phyloP scores from a whole-genome alignment of 2,329 filamentous ascomycete genomes.

The Alternaria tenuissima region DNA sequence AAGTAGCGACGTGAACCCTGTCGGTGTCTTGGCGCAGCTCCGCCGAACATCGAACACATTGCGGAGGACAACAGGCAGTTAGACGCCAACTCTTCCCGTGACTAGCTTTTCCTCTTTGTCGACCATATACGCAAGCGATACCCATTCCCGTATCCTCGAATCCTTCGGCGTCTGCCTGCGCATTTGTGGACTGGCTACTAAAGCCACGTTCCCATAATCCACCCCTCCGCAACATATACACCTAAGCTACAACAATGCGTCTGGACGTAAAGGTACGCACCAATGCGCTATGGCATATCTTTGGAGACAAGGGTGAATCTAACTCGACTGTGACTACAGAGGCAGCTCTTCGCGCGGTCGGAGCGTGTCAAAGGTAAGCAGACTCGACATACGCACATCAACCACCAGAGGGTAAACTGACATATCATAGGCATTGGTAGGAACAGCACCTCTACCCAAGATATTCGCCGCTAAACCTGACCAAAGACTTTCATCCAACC shows the following conservation, averaged over 20 bases:
- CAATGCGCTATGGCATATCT: conserved; percentile 3
- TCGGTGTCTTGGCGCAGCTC: conserved; percentile 37
- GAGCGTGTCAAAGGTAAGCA: conserved; percentile 81
- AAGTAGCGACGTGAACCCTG: conserved; percentile 36
- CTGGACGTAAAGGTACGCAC: conserved; percentile 56
- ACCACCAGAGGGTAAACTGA: conserved; percentile 31
- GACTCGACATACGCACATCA: conserved; percentile 4
- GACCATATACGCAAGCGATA: not conserved
- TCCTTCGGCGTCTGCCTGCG: conserved; percentile 20
- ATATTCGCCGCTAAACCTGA: conserved; percentile 25
- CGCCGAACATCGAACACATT: conserved; percentile 38
- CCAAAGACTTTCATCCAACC: conserved; percentile 94
- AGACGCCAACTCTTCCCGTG: conserved; percentile 1
- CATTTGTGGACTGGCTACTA: conserved; percentile 45
- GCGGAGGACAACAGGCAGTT: conserved; percentile 19
- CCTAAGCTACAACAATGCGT: conserved; percentile 51
- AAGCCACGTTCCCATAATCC: conserved; percentile 49
- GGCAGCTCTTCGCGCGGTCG: conserved; percentile 85
- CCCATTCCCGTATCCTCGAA: conserved; percentile 1
- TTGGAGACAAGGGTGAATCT: conserved; percentile 35
- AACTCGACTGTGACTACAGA: conserved; percentile 62
- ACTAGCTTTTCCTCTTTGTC: conserved; percentile 1
- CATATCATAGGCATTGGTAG: conserved; percentile 47
- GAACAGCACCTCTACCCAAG: conserved; percentile 12
- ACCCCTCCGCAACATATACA: conserved; percentile 42